These are phyloP conservation scores for Stagonosporopsis cucurbitacearum DNA, from an alignment of 2,329 filamentous ascomycete species.

Conservation along the genomic window DNA sequence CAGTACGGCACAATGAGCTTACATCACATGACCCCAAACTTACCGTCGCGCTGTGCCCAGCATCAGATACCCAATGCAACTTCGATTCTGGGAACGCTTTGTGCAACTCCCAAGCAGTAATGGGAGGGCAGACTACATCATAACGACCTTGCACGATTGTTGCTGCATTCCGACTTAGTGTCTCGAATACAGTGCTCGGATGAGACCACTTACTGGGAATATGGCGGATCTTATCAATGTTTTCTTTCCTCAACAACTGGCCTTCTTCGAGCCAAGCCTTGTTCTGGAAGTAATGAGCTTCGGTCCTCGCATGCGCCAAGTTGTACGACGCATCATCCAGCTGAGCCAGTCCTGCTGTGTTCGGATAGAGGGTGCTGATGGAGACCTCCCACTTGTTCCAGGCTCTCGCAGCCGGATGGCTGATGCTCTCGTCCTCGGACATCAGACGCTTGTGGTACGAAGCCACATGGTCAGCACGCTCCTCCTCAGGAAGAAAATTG, in stretches of 20 bases:
- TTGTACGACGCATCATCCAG: conserved; percentile 42
- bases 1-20: neutral
- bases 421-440: conserved; percentile 37
- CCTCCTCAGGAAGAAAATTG: conserved; percentile 46
- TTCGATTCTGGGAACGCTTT: conserved; percentile 47
- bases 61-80: conserved; percentile 42
- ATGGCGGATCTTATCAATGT: conserved; percentile 45
- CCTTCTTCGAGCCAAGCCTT: conserved; percentile 52
- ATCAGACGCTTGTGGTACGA: conserved; percentile 53
- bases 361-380: conserved; percentile 38
- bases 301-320: conserved; percentile 51
- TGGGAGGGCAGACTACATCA: conserved; percentile 54
- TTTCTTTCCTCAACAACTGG: conserved; percentile 46
- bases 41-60: conserved; percentile 43
- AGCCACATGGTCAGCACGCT: conserved; percentile 46
- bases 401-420: conserved; percentile 41
- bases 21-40: neutral
- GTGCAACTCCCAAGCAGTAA: conserved; percentile 54
- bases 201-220: conserved; percentile 36
- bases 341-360: conserved; percentile 23
- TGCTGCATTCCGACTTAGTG: conserved; percentile 11
- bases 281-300: conserved; percentile 54
- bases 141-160: conserved; percentile 56
- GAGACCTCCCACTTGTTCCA: conserved; percentile 49
- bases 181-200: neutral